Conservation (phyloP, 73 alveolate genomes). For the Paramecium sonneborni region DNA sequence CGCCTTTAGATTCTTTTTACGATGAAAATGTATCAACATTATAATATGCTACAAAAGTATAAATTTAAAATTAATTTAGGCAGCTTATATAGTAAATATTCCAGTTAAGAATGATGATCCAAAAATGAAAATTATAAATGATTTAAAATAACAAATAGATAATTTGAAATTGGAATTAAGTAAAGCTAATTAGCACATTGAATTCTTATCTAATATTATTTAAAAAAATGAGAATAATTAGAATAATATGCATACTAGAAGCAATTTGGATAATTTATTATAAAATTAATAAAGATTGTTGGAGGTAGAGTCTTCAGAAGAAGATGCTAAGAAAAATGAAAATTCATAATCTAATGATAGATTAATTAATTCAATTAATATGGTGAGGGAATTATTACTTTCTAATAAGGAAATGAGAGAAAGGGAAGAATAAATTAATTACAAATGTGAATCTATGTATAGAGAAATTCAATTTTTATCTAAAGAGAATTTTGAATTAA, state of each 20-base stretch:
- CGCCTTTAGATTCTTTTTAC: slow-evolving; percentile 86
- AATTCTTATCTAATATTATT: slow-evolving; percentile 33
- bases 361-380: slow-evolving; percentile 62
- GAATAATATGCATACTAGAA: not conserved
- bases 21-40: slow-evolving; percentile 96
- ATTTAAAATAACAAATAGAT: slow-evolving; percentile 57
- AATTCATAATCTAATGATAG: slow-evolving; percentile 51
- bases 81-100: slow-evolving; percentile 90
- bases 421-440: slow-evolving; percentile 26
- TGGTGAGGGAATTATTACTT: slow-evolving; percentile 59
- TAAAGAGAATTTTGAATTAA: slow-evolving; percentile 57
- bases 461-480: slow-evolving; percentile 24
- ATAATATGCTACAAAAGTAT: slow-evolving; percentile 88
- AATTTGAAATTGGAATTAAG: slow-evolving; percentile 33
- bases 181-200: slow-evolving; percentile 60
- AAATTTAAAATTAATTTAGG: slow-evolving; percentile 57
- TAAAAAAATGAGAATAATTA: slow-evolving; percentile 13
- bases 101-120: slow-evolving; percentile 94
- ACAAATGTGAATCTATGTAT: not conserved
- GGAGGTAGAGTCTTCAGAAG: not conserved
- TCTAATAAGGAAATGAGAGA: slow-evolving; percentile 64
- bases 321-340: not conserved
- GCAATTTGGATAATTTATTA: not conserved
- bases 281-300: not conserved
- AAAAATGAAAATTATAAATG: slow-evolving; percentile 74